phyloP scores from a whole-genome alignment of 1,139 yeast species.

The Candida gigantensis region DNA sequence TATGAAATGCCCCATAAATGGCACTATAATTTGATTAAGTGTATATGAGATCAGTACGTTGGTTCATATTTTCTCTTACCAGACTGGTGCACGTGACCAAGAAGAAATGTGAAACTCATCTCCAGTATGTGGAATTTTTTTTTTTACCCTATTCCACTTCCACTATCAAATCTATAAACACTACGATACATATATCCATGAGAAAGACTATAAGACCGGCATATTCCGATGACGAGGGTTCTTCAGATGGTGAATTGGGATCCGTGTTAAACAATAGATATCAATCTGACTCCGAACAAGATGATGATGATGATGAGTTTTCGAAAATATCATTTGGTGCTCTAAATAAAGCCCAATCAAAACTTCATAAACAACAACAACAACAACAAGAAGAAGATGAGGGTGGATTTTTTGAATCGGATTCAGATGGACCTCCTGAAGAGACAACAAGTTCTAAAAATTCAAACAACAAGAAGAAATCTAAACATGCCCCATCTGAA shows the following conservation, averaged over 20 bases:
- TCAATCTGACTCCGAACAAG: constrained; percentile 10
- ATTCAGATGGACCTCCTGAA: constrained; percentile 19
- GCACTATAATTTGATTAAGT: no score
- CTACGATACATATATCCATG: no score
- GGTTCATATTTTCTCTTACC: no score
- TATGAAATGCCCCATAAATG: no score
- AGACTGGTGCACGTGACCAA: no score
- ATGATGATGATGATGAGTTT: constrained; percentile 23
- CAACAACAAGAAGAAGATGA: constrained; percentile 15
- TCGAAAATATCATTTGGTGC: constrained; percentile 56
- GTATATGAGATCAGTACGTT: no score
- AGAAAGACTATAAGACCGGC: constrained; percentile 20
- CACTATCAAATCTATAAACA: no score
- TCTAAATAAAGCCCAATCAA: constrained; percentile 55
- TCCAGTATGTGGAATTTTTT: no score
- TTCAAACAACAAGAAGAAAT: constrained; percentile 33
- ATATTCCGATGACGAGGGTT: constrained; percentile 16
- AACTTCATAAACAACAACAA: constrained; percentile 36
- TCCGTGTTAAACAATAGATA: constrained; percentile 13
- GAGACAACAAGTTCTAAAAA: constrained; percentile 13
- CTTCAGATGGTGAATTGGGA: constrained; percentile 22
- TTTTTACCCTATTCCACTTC: no score
- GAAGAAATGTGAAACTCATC: no score
- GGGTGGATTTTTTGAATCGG: constrained; percentile 15
- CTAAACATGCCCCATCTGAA: constrained; percentile 84